phyloP scores from a whole-genome alignment of 257 asterid species.

The Ophiorrhiza pumila region DNA sequence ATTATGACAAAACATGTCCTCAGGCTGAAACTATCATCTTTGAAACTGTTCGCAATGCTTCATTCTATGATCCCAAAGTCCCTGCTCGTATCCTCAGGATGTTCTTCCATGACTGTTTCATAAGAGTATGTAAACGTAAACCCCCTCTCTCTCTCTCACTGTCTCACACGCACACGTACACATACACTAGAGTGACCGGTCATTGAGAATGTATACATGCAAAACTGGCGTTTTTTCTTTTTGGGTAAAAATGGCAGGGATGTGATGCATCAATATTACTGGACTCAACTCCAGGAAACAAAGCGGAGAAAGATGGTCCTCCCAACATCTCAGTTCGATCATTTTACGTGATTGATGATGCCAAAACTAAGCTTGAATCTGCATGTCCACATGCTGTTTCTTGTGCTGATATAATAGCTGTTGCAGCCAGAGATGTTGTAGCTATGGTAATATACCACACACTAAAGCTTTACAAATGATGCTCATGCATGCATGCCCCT shows the following conservation, averaged over 20 bases:
- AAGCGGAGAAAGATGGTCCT: constrained; percentile 81
- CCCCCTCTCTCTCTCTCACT: constrained; percentile 5
- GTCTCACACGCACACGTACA: too few species aligned
- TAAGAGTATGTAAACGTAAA: constrained; percentile 33
- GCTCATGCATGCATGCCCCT: background rate
- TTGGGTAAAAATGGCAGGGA: constrained; percentile 41
- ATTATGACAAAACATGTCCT: constrained; percentile 64
- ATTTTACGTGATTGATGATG: constrained; percentile 65
- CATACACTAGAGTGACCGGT: background rate
- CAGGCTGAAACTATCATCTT: constrained; percentile 53
- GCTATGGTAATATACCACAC: constrained; percentile 37
- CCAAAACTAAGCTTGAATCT: constrained; percentile 55
- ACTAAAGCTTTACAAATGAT: background rate
- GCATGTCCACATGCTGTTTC: constrained; percentile 67
- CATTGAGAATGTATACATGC: background rate
- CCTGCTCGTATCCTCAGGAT: constrained; percentile 74
- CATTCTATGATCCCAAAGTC: constrained; percentile 46
- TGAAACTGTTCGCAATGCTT: constrained; percentile 45
- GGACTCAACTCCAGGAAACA: constrained; percentile 59
- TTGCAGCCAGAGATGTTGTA: constrained; percentile 72
- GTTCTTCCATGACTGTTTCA: constrained; percentile 86
- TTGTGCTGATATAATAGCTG: constrained; percentile 69
- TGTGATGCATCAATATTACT: constrained; percentile 80
- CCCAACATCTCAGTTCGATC: constrained; percentile 63
- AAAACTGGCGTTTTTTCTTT: background rate